Conservation (phyloP, 2,329 filamentous ascomycete genomes). For the Biscogniauxia mediterranea region DNA sequence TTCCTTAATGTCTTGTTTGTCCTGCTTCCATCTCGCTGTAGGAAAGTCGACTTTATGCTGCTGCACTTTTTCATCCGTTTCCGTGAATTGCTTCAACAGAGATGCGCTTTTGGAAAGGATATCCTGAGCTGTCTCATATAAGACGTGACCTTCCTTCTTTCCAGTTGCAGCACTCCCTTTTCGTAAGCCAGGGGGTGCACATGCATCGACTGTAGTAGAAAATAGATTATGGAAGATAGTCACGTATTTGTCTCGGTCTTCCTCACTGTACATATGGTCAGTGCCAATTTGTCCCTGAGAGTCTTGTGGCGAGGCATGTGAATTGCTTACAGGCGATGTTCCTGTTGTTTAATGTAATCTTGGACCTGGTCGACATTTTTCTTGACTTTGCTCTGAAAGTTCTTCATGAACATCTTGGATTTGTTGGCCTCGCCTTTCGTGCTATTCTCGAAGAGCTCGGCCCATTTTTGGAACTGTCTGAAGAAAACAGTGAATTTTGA, state of each 20-base stretch:
- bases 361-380: conserved; percentile 20
- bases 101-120: conserved; percentile 22
- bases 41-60: conserved; percentile 25
- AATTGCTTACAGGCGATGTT: conserved; percentile 30
- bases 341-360: conserved; percentile 22
- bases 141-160: conserved; percentile 23
- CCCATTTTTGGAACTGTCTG: conserved; percentile 28
- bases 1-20: conserved; percentile 32
- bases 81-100: conserved; percentile 32
- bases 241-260: conserved; percentile 10
- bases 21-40: conserved; percentile 32
- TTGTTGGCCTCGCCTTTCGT: conserved; percentile 27
- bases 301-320: not conserved
- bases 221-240: conserved; percentile 18
- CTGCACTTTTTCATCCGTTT: conserved; percentile 26
- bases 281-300: not conserved
- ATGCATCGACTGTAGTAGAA: conserved; percentile 1
- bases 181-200: not conserved
- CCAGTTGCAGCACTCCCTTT: not conserved
- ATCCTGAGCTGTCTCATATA: conserved; percentile 25
- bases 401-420: conserved; percentile 30
- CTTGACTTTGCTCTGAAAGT: conserved; percentile 25
- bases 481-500: too few species aligned
- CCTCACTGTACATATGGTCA: conserved; percentile 15
- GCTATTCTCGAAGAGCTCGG: conserved; percentile 28